Percentiles rank a stretch among this genome's conserved stretches.
Evolutionary conservation across 805 yeast genomes (phyloP).

Genomic region (Candida xyloterini): DNA sequence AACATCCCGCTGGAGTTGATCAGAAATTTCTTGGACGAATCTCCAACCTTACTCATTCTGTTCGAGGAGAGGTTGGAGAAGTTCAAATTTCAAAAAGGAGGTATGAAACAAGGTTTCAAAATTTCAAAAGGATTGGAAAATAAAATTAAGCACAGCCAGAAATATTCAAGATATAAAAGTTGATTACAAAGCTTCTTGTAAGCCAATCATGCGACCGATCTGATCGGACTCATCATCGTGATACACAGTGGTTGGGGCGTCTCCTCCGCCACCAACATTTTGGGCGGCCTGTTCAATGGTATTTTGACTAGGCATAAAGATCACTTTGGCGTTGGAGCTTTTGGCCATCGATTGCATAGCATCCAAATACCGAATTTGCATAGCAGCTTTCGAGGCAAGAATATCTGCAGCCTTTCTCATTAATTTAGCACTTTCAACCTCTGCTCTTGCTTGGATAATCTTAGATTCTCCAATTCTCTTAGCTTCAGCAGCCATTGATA

Average conservation of each 20-base stretch:
- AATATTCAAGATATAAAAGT: background rate
- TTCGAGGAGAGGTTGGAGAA: background rate
- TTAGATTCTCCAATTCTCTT: constrained; percentile 73
- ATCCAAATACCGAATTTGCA: constrained; percentile 75
- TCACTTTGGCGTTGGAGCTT: constrained; percentile 60
- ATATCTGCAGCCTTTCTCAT: constrained; percentile 80
- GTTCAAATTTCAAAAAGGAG: background rate
- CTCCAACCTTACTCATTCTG: constrained; percentile 15
- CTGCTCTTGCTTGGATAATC: constrained; percentile 72
- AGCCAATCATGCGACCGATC: constrained; percentile 8
- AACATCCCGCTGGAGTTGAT: constrained; percentile 19
- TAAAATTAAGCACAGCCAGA: constrained; percentile 2
- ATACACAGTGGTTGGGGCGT: constrained; percentile 5
- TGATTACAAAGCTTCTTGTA: constrained; percentile 11
- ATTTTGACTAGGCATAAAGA: constrained; percentile 61
- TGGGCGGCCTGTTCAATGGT: constrained; percentile 33
- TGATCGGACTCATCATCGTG: constrained; percentile 6
- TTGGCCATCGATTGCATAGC: constrained; percentile 76
- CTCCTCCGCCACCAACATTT: constrained; percentile 12
- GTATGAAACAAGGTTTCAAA: constrained; percentile 4
- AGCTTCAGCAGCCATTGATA: constrained; percentile 74
- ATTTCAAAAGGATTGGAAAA: background rate
- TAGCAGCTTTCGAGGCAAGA: constrained; percentile 68
- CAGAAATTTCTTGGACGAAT: constrained; percentile 12
- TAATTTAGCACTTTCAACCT: constrained; percentile 69